Conservation (phyloP, 2,329 filamentous ascomycete genomes). For the Colletotrichum agaves region DNA sequence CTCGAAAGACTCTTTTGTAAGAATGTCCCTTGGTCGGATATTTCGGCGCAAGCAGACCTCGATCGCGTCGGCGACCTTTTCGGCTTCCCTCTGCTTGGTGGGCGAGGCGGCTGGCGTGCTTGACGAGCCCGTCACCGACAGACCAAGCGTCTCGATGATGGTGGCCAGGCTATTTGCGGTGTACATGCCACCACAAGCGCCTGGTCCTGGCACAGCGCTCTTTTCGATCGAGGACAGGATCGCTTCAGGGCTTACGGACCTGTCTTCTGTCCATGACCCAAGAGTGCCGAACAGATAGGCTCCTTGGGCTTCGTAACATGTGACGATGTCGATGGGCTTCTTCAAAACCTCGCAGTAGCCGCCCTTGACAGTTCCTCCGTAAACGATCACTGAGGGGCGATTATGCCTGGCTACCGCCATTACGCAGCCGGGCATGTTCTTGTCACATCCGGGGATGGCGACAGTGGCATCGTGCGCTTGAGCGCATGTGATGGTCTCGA, state of each 20-base stretch:
- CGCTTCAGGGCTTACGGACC: slow-evolving; percentile 84
- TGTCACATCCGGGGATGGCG: slow-evolving; percentile 92
- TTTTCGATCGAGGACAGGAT: slow-evolving; percentile 64
- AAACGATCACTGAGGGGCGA: slow-evolving; percentile 93
- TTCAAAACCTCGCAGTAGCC: slow-evolving; percentile 82
- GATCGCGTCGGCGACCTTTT: slow-evolving; percentile 82
- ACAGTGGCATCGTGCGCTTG: slow-evolving; percentile 95
- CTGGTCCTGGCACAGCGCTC: slow-evolving; percentile 73
- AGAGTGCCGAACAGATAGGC: slow-evolving; percentile 79
- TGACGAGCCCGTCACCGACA: slow-evolving; percentile 84
- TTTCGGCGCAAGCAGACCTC: slow-evolving; percentile 82
- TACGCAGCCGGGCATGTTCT: slow-evolving; percentile 95
- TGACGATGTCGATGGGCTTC: slow-evolving; percentile 86
- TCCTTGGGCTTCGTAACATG: slow-evolving; percentile 88
- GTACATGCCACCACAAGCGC: slow-evolving; percentile 88
- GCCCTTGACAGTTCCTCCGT: slow-evolving; percentile 89
- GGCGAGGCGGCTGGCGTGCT: slow-evolving; percentile 84
- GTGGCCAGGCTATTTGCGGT: slow-evolving; percentile 95
- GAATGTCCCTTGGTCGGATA: slow-evolving; percentile 81
- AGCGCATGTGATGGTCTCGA: slow-evolving; percentile 92
- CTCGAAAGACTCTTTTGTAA: slow-evolving; percentile 84
- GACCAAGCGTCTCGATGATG: slow-evolving; percentile 88
- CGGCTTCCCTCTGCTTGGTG: slow-evolving; percentile 87
- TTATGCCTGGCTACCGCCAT: slow-evolving; percentile 96
- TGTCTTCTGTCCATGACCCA: slow-evolving; percentile 70